These are phyloP conservation scores for Yamadazyma paraphyllophila DNA, from an alignment of 805 yeast species.

Conservation along the genomic window DNA sequence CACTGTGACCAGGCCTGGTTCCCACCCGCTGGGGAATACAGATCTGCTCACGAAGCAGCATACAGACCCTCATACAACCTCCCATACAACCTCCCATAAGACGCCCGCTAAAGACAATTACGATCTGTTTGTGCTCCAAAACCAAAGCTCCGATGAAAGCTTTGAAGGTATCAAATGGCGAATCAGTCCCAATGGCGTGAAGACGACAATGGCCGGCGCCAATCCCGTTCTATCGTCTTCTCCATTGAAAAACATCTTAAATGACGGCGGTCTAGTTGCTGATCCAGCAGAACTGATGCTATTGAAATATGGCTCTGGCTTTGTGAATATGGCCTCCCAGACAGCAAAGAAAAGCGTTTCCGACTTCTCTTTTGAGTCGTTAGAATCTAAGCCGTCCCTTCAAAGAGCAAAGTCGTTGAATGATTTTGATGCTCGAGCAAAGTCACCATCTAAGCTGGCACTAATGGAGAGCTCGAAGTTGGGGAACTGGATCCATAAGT, in stretches of 20 bases:
- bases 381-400: slow-evolving; percentile 30
- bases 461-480: slow-evolving; percentile 12
- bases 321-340: slow-evolving; percentile 28
- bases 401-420: slow-evolving; percentile 39
- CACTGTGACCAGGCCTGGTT: no score
- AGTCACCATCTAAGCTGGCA: not conserved
- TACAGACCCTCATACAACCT: not conserved
- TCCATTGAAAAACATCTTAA: slow-evolving; percentile 31
- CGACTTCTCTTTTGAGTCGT: slow-evolving; percentile 21
- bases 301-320: slow-evolving; percentile 41
- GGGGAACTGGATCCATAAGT: slow-evolving; percentile 31
- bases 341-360: slow-evolving; percentile 35
- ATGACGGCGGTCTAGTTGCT: not conserved
- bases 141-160: slow-evolving; percentile 42
- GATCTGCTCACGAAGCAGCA: no score
- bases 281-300: slow-evolving; percentile 39
- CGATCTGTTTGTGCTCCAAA: slow-evolving; percentile 12
- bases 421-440: not conserved
- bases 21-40: no score
- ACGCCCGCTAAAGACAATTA: slow-evolving; percentile 6
- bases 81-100: not conserved
- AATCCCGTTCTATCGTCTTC: slow-evolving; percentile 33
- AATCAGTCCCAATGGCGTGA: slow-evolving; percentile 30
- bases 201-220: not conserved
- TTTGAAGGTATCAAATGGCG: slow-evolving; percentile 47